Percentiles rank a stretch among this genome's conserved stretches.
Evolutionary conservation across 1,284 basidiomycete genomes (phyloP).

Genomic region (Ganoderma lucidum): DNA sequence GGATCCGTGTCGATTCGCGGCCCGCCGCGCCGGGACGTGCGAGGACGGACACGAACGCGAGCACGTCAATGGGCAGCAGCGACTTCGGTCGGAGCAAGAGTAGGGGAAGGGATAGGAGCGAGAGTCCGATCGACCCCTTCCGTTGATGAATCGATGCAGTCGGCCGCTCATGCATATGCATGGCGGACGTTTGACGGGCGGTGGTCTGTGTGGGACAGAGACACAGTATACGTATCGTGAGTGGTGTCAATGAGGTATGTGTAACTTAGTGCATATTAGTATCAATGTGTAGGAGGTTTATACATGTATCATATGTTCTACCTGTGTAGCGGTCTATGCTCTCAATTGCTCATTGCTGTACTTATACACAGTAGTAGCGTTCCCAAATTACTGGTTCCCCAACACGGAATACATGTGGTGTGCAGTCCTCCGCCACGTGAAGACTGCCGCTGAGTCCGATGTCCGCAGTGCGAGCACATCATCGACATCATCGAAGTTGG

Average conservation of each 20-base stretch:
- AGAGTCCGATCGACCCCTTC: conserved; percentile 14
- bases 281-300: not conserved
- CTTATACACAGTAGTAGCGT: too few species aligned
- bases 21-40: not conserved
- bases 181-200: not conserved
- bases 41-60: not conserved
- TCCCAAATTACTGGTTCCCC: not conserved
- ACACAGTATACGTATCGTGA: not conserved
- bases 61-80: not conserved
- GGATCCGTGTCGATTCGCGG: conserved; percentile 5
- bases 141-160: not conserved
- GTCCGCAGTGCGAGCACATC: conserved; percentile 12
- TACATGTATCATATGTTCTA: not conserved
- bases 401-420: not conserved
- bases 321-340: not conserved
- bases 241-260: not conserved
- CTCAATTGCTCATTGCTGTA: not conserved
- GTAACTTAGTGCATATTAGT: not conserved
- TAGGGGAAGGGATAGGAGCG: conserved; percentile 20
- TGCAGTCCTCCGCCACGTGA: not conserved
- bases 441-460: too few species aligned
- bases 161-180: not conserved
- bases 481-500: conserved; percentile 10
- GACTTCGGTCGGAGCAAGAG: conserved; percentile 14
- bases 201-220: not conserved